Evolutionary conservation across 2,329 filamentous ascomycete genomes (phyloP).

Genomic region (Graphilbum ipis-grandicollis): DNA sequence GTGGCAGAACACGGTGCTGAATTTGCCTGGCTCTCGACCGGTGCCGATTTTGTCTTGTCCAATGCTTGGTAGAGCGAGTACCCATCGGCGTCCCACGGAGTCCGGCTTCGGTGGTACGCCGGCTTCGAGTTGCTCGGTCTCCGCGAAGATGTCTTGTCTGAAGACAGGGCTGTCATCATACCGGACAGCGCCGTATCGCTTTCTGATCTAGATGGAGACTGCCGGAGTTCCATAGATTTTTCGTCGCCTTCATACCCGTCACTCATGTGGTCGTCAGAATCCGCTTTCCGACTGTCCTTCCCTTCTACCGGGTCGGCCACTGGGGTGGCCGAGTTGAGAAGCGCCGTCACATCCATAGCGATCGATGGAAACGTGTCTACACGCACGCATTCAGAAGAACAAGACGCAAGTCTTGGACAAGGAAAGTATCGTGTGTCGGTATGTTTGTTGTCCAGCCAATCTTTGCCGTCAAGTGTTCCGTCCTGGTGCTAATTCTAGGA

Average conservation of each 20-base stretch:
- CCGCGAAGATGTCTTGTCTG: constrained; percentile 12
- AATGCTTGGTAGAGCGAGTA: constrained; percentile 26
- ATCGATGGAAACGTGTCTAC: not conserved
- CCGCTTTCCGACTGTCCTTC: constrained; percentile 1
- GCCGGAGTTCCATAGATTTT: constrained; percentile 9
- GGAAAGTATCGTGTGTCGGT: no score
- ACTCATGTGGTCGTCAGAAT: not conserved
- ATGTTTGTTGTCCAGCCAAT: no score
- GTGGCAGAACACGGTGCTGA: no score
- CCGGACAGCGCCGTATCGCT: constrained; percentile 11
- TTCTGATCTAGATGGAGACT: constrained; percentile 11
- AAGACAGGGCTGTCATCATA: constrained; percentile 17
- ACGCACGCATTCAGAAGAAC: not conserved
- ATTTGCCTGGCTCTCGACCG: constrained; percentile 6
- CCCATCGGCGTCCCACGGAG: constrained; percentile 33
- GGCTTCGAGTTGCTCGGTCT: constrained; percentile 14
- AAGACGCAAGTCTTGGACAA: no score
- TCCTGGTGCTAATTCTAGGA: no score
- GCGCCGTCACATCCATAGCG: constrained; percentile 23
- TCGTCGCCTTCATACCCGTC: not conserved
- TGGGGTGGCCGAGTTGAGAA: constrained; percentile 21
- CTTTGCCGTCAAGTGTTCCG: no score
- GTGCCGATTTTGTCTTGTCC: constrained; percentile 20
- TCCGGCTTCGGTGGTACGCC: constrained; percentile 20
- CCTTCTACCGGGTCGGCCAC: constrained; percentile 3